phyloP scores from a whole-genome alignment of 2,329 filamentous ascomycete genomes.

The Phaeosphaeria sp. region DNA sequence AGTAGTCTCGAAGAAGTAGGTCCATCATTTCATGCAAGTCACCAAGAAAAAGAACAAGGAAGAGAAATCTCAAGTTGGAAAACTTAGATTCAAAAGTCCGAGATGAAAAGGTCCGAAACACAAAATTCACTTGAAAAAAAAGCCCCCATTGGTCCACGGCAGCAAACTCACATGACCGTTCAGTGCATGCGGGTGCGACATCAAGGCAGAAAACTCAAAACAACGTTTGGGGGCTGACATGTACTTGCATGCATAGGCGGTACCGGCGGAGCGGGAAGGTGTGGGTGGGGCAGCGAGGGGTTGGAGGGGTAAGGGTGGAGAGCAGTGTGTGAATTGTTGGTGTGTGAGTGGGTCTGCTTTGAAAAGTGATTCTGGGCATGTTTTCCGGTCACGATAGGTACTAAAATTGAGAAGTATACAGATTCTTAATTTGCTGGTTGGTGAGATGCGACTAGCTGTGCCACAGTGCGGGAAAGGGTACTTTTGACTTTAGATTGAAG shows the following conservation, averaged over 20 bases:
- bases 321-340: background rate
- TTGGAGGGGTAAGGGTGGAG: background rate
- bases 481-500: no score
- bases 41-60: no score
- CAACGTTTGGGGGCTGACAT: background rate
- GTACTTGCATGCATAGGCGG: background rate
- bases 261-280: background rate
- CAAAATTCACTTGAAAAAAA: background rate
- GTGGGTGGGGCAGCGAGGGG: background rate
- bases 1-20: no score
- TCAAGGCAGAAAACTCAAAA: background rate
- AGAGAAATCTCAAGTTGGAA: no score
- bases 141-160: background rate
- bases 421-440: no score
- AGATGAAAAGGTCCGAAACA: background rate
- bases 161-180: background rate
- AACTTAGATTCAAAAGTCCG: no score
- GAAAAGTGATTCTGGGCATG: no score
- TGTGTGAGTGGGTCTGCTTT: background rate
- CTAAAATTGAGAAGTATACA: no score
- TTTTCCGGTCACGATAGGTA: no score
- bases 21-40: no score
- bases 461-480: no score
- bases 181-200: background rate
- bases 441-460: no score